Conservation (phyloP, 1,284 basidiomycete genomes). For the Tilletia setariae region DNA sequence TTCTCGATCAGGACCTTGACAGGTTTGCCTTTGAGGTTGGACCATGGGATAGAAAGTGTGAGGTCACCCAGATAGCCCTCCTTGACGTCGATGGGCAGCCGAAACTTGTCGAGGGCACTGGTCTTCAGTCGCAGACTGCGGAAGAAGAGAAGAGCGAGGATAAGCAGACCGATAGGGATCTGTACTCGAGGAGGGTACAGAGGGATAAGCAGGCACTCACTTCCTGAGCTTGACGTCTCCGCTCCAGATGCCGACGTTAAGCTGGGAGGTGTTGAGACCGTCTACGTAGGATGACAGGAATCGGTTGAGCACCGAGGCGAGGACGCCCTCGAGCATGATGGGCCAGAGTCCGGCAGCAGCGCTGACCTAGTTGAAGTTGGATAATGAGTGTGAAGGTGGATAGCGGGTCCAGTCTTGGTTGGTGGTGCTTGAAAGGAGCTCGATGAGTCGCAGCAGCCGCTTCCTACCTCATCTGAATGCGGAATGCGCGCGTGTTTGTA, state of each 20-base stretch:
- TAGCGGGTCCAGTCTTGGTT: too few relatives aligned
- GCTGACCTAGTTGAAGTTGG: background rate
- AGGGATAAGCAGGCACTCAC: constrained; percentile 19
- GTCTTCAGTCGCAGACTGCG: constrained; percentile 75
- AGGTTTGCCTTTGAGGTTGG: constrained; percentile 86
- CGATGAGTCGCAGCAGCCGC: too few relatives aligned
- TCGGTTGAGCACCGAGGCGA: constrained; percentile 63
- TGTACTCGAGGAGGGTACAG: background rate
- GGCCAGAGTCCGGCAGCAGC: background rate
- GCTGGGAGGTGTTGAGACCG: constrained; percentile 89
- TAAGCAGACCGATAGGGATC: background rate
- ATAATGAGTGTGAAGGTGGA: background rate
- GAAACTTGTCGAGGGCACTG: constrained; percentile 91
- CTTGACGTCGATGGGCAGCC: constrained; percentile 89
- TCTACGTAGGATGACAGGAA: constrained; percentile 94
- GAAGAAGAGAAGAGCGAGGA: background rate
- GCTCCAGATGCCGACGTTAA: constrained; percentile 90
- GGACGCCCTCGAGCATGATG: constrained; percentile 51
- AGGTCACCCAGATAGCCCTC: constrained; percentile 90
- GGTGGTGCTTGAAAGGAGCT: too few relatives aligned
- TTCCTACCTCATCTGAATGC: too few relatives aligned
- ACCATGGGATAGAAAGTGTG: constrained; percentile 90
- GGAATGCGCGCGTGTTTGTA: too few relatives aligned
- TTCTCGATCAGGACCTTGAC: constrained; percentile 90
- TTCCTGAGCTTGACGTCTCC: constrained; percentile 77